Percentiles rank a stretch among this genome's conserved stretches.
phyloP scores from a whole-genome alignment of 2,329 filamentous ascomycete genomes.

The Truncatella angustata region DNA sequence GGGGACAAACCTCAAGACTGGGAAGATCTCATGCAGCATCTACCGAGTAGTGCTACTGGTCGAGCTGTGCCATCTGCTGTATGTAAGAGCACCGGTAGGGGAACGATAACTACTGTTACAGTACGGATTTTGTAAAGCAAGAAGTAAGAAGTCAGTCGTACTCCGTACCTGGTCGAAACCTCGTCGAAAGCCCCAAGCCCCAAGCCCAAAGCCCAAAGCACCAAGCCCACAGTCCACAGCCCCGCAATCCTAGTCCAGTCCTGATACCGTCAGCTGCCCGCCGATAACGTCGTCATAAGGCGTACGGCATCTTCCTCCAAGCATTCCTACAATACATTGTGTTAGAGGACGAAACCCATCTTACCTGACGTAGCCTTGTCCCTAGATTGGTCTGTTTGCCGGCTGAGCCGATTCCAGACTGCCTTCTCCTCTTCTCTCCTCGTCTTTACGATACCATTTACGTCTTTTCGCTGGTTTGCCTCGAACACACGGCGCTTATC shows the following conservation, averaged over 20 bases:
- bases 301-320: not conserved
- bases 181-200: not conserved
- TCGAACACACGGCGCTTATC: too few relatives aligned
- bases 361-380: not conserved
- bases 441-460: not conserved
- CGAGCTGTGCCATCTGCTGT: too few relatives aligned
- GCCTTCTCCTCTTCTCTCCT: not conserved
- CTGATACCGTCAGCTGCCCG: constrained; percentile 1
- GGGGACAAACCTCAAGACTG: too few relatives aligned
- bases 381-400: not conserved
- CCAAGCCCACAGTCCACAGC: not conserved
- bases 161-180: not conserved
- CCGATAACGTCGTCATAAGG: constrained; percentile 3
- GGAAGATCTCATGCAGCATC: too few relatives aligned
- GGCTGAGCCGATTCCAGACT: not conserved
- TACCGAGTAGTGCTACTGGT: too few relatives aligned
- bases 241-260: constrained; percentile 1
- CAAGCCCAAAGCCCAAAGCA: too few relatives aligned
- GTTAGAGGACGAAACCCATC: not conserved
- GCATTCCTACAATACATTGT: not conserved
- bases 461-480: too few relatives aligned
- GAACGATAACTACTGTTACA: too few relatives aligned
- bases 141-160: too few relatives aligned
- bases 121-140: too few relatives aligned
- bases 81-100: too few relatives aligned